Evolutionary conservation across 768 basidiomycete species (phyloP), one percentile per base, ranked within the genome.

Genomic region (Xanthoconium stramineum): DNA sequence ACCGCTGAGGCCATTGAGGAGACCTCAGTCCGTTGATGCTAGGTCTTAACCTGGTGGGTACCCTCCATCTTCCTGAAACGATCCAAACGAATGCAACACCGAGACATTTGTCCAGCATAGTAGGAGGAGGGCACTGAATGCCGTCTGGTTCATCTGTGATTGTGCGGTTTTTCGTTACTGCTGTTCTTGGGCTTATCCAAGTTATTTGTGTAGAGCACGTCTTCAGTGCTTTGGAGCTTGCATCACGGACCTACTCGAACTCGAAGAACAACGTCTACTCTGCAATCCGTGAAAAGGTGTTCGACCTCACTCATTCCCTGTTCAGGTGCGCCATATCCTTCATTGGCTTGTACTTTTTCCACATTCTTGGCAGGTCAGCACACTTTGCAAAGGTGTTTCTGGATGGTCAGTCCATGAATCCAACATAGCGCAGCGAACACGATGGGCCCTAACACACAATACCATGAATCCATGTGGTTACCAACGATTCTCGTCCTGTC

Each of bases 81-180:
- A 68, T 59, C 91, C 52, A 94, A 95, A 1, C 80, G 91, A 30
- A 97, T 98, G 94, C 97, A 98, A 75, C 88, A 95, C 8, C 71
- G 88, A 59, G 97, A 99, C 65, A 80, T 99, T 24, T 84, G 89
- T 28, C 94, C 97, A 71, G 97, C 97, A 2, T 99, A 97, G 97
- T 78, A 95, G 56, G 97, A 98, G 74, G 98, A 99, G 72, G 1
- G 91, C 93, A 4, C 82, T 98, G 66, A 98, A 98, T 72, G 72
- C 98, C 56, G 77, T 99, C 73, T 98, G 95, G 96, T 84, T 97
- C 66, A 77, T 91, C 32, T 98, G 94, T 60, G 88, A 72, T n/a
- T 84, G 84, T 63, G 87, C 92, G 1, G 80, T n/a, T 94, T 46
- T 98, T 99, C 71, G 89, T 99, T 65, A 95, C 98, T 65, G 92